These are phyloP conservation scores for Vigna mungo DNA, from an alignment of 306 rosid species.

Conservation along the genomic window DNA sequence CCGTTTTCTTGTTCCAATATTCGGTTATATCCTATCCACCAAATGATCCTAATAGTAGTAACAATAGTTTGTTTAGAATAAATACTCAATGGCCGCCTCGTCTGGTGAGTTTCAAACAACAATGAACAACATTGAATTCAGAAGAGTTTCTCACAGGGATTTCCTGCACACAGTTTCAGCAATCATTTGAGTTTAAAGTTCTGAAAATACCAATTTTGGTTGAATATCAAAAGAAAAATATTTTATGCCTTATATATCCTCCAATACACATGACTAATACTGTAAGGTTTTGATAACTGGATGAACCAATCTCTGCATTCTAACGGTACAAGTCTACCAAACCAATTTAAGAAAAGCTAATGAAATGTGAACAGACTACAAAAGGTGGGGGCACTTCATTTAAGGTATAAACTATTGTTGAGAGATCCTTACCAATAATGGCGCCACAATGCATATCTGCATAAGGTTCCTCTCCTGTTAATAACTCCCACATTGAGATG, in stretches of 20 bases:
- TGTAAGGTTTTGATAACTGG: not conserved
- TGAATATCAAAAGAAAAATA: conserved; percentile 6
- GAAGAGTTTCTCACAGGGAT: not conserved
- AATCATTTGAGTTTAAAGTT: not conserved
- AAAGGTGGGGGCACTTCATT: not conserved
- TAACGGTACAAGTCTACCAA: too few species aligned
- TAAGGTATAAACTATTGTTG: not conserved
- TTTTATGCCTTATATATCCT: not conserved
- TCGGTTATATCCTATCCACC: not conserved
- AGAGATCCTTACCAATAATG: conserved; percentile 75
- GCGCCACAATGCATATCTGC: conserved; percentile 98
- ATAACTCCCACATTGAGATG: conserved; percentile 92
- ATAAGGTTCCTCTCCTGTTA: conserved; percentile 95
- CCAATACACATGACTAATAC: not conserved
- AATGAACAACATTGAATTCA: conserved; percentile 1
- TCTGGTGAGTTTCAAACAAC: conserved; percentile 3
- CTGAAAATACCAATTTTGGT: not conserved
- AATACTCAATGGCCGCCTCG: not conserved
- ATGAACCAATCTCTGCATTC: not conserved
- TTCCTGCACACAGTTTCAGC: conserved; percentile 2
- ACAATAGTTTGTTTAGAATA: conserved; percentile 1
- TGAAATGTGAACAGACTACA: too few species aligned
- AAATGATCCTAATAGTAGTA: not conserved
- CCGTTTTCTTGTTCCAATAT: not conserved
- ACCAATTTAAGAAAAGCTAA: too few species aligned